Evolutionary conservation across 176 grass and related monocot species (phyloP), one percentile per base, ranked within the genome.

Genomic region (Melocanna baccifera): DNA sequence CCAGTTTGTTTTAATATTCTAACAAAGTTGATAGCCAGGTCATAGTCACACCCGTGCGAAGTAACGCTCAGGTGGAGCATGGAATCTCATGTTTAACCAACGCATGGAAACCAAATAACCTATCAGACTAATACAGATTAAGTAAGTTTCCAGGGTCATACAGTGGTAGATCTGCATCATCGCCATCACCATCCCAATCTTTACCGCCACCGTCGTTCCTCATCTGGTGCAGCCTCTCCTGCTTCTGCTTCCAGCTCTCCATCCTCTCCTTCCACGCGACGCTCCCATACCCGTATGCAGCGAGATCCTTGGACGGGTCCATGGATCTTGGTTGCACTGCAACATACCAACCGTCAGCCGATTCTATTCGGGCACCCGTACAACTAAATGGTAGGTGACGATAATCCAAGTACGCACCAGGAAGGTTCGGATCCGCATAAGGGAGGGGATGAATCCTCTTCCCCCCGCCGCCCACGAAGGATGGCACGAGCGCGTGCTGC

Each of bases 241-340:
- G 93, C 85, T 95, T 95, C 81, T 92, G 93, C 79, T 95, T 95
- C 93, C 93, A 95, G 75, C 80, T 87, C 67, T 95, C 90, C 93
- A 95, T 92, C 83, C 93, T 90, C 86, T 95, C 90, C 86, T 95
- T 95, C 93, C 93, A 95, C 43, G 93, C 93, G 12, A 95, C 93
- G 57, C 93, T 95, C 29, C 93, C 93, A 58, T 95, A 95, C 20
- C 93, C 93, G 58, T 95, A 95, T 25, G 93, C 90, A 59, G 85
- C 93, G 16, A 95, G 79, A 70, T 95, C 90, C 88, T 92, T 95
- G 42, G 90, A 95, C 32, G 93, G 93, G 72, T 95, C 93, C 93
- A 95, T 92, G 20, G 93, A 92, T 92, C 93, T 85, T 7, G 90
- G 88, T 92, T 86, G 93, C 56, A 92, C 93, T 95, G 88, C 74